Conservation (phyloP, 129 eudicot genomes). For the Deinandra increscens region DNA sequence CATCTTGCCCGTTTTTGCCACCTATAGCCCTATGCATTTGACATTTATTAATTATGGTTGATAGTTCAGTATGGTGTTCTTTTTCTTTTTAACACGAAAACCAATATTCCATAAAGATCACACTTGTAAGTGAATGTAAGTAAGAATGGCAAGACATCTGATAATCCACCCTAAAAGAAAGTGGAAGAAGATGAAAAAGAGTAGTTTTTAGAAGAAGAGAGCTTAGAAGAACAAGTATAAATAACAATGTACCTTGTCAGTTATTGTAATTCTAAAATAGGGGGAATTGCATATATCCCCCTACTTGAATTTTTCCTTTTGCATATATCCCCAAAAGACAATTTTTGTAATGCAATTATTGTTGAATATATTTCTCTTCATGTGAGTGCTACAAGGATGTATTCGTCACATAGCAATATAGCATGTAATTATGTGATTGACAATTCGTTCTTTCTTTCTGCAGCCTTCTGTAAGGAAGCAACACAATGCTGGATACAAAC, state of each 20-base stretch:
- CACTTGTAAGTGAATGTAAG: neutral
- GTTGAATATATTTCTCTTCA: neutral
- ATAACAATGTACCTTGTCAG: too few species aligned
- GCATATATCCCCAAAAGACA: too few species aligned
- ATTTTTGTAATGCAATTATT: too few species aligned
- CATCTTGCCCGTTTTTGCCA: neutral
- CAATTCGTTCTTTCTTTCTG: neutral
- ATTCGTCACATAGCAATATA: neutral
- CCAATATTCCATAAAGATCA: neutral
- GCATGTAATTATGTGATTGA: neutral
- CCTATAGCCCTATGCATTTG: neutral
- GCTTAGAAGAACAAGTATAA: too few species aligned
- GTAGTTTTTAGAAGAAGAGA: neutral
- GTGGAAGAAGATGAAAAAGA: slow-evolving; percentile 6
- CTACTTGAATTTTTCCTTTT: too few species aligned
- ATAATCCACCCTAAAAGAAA: neutral
- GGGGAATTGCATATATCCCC: too few species aligned
- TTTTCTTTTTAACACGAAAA: neutral
- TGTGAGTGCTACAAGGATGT: neutral
- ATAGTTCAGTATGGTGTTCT: neutral
- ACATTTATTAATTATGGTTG: neutral
- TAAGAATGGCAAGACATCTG: neutral
- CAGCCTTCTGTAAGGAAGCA: too few species aligned
- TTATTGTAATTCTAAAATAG: neutral
- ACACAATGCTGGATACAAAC: too few species aligned